These are phyloP conservation scores for Sclerotinia glacialis DNA, from an alignment of 2,329 filamentous ascomycete genomes.

Conservation along the genomic window DNA sequence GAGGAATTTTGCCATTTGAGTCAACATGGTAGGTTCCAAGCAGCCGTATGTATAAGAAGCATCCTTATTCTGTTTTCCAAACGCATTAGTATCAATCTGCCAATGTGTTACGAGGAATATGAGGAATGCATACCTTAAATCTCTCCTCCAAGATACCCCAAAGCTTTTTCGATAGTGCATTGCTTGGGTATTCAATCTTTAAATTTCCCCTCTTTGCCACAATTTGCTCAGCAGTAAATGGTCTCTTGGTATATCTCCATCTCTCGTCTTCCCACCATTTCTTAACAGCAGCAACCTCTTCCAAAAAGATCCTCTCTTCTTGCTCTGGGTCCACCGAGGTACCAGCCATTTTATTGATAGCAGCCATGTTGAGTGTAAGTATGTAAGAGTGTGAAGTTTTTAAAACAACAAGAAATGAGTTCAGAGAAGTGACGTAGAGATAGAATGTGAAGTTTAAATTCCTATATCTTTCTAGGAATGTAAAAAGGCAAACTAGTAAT, in stretches of 20 bases:
- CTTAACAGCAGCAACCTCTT: constrained; percentile 86
- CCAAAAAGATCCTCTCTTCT: constrained; percentile 56
- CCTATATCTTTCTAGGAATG: constrained; percentile 12
- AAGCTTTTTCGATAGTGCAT: constrained; percentile 86
- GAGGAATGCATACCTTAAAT: constrained; percentile 61
- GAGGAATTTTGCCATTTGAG: constrained; percentile 98
- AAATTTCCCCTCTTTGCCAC: constrained; percentile 91
- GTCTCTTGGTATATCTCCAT: constrained; percentile 89
- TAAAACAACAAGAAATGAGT: background rate
- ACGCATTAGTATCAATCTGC: background rate
- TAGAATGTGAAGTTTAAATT: background rate
- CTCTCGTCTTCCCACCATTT: constrained; percentile 90
- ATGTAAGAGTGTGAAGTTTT: constrained; percentile 25
- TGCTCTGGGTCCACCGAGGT: constrained; percentile 53
- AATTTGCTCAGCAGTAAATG: constrained; percentile 95
- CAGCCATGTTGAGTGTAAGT: constrained; percentile 14
- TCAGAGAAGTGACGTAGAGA: background rate
- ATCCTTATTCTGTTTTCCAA: constrained; percentile 62
- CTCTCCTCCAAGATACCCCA: constrained; percentile 85
- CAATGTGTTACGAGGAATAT: background rate
- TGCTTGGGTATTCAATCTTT: constrained; percentile 88
- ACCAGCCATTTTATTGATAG: constrained; percentile 55
- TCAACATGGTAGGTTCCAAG: constrained; percentile 96
- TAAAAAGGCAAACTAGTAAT: background rate
- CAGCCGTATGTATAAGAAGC: constrained; percentile 96